phyloP scores from a whole-genome alignment of 1,284 basidiomycete species.

The Gymnopus androsaceus region DNA sequence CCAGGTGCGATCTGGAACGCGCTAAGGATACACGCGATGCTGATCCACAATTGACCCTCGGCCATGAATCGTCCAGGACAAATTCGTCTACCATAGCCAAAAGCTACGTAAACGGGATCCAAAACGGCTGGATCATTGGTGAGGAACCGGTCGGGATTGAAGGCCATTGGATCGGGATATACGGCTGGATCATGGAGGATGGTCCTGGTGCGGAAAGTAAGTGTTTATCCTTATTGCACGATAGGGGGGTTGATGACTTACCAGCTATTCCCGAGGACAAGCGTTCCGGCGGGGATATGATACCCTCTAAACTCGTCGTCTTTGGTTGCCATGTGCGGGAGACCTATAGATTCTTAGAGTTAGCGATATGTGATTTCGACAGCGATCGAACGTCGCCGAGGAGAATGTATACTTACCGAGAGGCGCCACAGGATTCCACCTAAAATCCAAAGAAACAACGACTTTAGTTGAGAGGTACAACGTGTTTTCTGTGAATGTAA shows the following conservation, averaged over 20 bases:
- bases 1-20: slow-evolving; percentile 15
- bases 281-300: slow-evolving; percentile 43
- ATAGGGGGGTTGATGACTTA: slow-evolving; percentile 21
- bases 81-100: slow-evolving; percentile 20
- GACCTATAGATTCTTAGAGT: slow-evolving; percentile 28
- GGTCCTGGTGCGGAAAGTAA: slow-evolving; percentile 8
- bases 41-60: slow-evolving; percentile 22
- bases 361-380: too few species aligned
- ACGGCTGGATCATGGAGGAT: slow-evolving; percentile 17
- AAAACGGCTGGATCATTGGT: neutral
- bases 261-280: slow-evolving; percentile 42
- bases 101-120: slow-evolving; percentile 15
- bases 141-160: slow-evolving; percentile 19
- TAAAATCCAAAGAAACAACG: neutral
- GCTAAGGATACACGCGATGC: slow-evolving; percentile 20
- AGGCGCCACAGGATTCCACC: slow-evolving; percentile 40
- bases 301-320: slow-evolving; percentile 38
- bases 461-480: neutral
- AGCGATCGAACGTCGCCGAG: too few species aligned
- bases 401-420: slow-evolving; percentile 35
- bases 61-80: slow-evolving; percentile 23
- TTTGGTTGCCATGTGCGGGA: slow-evolving; percentile 45
- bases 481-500: neutral
- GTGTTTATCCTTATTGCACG: too few species aligned
- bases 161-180: slow-evolving; percentile 15